These are phyloP conservation scores for Parafenestella ontariensis DNA, from an alignment of 2,329 filamentous ascomycete species.

Conservation along the genomic window DNA sequence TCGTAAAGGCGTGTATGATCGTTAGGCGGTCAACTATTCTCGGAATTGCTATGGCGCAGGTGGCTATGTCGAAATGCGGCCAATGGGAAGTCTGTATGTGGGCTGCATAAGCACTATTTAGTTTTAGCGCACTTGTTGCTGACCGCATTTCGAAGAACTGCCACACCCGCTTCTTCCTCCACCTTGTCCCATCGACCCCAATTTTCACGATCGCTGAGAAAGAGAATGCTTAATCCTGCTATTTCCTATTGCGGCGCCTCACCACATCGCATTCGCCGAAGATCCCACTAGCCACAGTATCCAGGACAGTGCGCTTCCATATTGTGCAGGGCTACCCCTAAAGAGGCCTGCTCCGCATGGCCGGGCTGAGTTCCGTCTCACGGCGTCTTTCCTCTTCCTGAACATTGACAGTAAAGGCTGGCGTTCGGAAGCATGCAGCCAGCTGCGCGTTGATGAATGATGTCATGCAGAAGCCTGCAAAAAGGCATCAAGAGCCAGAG, in stretches of 20 bases:
- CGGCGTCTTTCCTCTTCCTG: neutral
- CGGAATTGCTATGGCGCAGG: neutral
- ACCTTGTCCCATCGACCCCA: neutral
- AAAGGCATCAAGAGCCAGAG: constrained; percentile 24
- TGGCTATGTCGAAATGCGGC: neutral
- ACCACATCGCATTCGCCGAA: neutral
- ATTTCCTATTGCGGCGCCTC: neutral
- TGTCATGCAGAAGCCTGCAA: constrained; percentile 15
- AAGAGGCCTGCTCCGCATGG: neutral
- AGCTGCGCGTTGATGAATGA: neutral
- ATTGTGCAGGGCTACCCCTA: neutral
- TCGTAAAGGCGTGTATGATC: neutral
- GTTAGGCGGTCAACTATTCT: constrained; percentile 7
- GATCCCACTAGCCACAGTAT: neutral
- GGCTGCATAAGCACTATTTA: neutral
- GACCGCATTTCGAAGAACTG: constrained; percentile 2
- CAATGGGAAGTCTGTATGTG: neutral
- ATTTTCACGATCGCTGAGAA: neutral
- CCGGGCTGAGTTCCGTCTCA: constrained; percentile 1
- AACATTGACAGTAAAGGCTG: neutral
- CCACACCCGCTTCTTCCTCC: neutral
- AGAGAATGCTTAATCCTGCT: neutral
- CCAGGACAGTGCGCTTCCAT: neutral
- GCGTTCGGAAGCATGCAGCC: neutral
- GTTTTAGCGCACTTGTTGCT: neutral